Base-by-base conservation (phyloP, 1,139 yeast genomes). In the Casaregolazyma suthepensis region DNA sequence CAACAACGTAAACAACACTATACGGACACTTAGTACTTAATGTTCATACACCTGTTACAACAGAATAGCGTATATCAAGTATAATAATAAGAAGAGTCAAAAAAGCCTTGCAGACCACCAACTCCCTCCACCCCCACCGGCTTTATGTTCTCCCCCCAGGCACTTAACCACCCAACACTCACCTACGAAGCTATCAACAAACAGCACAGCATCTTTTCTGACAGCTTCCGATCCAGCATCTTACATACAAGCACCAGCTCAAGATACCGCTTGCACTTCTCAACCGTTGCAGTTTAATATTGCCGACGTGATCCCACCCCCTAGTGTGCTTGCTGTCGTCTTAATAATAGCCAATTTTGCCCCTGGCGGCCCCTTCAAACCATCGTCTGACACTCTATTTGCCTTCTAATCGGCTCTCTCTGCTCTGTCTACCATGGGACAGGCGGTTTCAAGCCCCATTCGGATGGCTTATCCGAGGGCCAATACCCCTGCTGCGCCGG, bases 391-490 rank as follows among this genome's bases (percentile, higher is more conserved):
- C 5, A 44, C 12, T 37, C 29, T 15, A 22, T 46, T 37, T 46
- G 26, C 12, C 31, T 2, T 31, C 15, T 26, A 5, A 26, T 7
- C 6, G 31, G 31, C 17, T 12, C 17, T 35, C 6, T 46, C 15
- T 23, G 22, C 9, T 12, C 15, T 15, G n/a, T 19, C 26, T 1
- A 26, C 17, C 23, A 45, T 50, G 52, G 52, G 48, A 13, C 49
- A 45, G 46, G 37, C 52, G 18, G 48, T 29, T 40, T 50, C 49
- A 5, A 26, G 46, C 23, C 49, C 48, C n/a, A 44, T 45, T 19
- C 20, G 48, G 42, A 18, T 45, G 48, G 40, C 52, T 13, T 35
- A 29, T 35, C 13, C 45, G 15, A 43, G 42, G 43, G 17, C 44
- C 7, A 18, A 12, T 19, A 20, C 29, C 22, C 43, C 29, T 40